phyloP scores from a whole-genome alignment of 768 basidiomycete species.

The Pleurotus eryngii region DNA sequence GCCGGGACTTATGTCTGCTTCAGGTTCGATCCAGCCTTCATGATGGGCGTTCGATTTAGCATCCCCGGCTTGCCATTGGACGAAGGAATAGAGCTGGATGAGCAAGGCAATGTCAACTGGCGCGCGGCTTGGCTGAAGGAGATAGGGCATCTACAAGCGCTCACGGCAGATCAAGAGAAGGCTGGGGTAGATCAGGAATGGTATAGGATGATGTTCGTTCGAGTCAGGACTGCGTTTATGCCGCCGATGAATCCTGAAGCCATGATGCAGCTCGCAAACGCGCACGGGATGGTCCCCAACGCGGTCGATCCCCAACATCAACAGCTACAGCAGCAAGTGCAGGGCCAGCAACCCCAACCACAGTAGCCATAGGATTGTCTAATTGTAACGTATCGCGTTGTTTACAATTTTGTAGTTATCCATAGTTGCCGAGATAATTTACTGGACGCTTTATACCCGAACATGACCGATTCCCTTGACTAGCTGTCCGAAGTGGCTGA shows the following conservation, averaged over 20 bases:
- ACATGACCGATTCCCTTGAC: slow-evolving; percentile 1
- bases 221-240: slow-evolving; percentile 73
- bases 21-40: slow-evolving; percentile 76
- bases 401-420: too few species aligned
- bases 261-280: slow-evolving; percentile 33
- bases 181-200: slow-evolving; percentile 78
- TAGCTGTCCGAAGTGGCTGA: background rate
- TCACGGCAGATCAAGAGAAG: slow-evolving; percentile 83
- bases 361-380: background rate
- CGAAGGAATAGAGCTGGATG: slow-evolving; percentile 69
- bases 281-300: slow-evolving; percentile 39
- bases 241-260: slow-evolving; percentile 50
- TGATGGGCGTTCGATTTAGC: slow-evolving; percentile 57
- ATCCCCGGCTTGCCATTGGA: slow-evolving; percentile 58
- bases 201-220: slow-evolving; percentile 82
- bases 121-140: slow-evolving; percentile 78
- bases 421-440: background rate
- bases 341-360: slow-evolving; percentile 24
- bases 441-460: slow-evolving; percentile 2
- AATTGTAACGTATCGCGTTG: slow-evolving; percentile 5
- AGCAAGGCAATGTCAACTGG: slow-evolving; percentile 81
- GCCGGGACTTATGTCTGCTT: too few species aligned
- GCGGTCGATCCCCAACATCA: slow-evolving; percentile 38
- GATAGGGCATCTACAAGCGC: slow-evolving; percentile 66
- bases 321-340: slow-evolving; percentile 23